Base-by-base conservation (phyloP, 148 eudicot genomes). In the Camellia sinensis region DNA sequence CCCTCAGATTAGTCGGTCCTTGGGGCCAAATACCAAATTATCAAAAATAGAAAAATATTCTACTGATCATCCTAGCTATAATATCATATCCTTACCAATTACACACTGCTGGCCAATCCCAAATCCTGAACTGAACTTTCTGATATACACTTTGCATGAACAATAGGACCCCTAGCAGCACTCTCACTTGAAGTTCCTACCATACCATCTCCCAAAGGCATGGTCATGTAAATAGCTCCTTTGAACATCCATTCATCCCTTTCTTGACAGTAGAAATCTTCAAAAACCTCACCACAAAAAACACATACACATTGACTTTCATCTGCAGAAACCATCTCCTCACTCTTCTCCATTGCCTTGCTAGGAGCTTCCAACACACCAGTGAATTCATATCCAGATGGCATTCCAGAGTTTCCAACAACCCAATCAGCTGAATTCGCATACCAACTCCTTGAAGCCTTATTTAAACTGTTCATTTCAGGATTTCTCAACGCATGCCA, bases 231-330 rank as follows among this genome's bases (percentile, higher is more conserved):
- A 78, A 88, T 86, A 69, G 97, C 98, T 74, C 90, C 98, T 85
- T 83, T 89, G 85, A 96, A 96, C 98, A 93, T 93, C 98, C 99
- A 96, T 69, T 91, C 88, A 75, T 87, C 91, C 80, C 81, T 84
- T 78, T 94, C 92, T 53, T 77, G 78, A 82, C 90, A 73, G 80
- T 90, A 96, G 68, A 79, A 87, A 81, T 96, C 98, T 84, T 93
- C 98, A 88, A 96, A 96, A 80, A 93, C 74, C 81, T 93, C 97
- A 67, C 99, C 99, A 84, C 99, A 96, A 76, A 96, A 74, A 77
- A 96, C 82, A 84, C 99, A 96, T 46, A 90, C 92, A 73, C 92
- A 90, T 70, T 92, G 95, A 83, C 82, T 87, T 89, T 96, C 99
- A 86, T 96, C 99, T 46, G 99, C 97, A 69, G 88, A 91, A 83